Evolutionary conservation across 164 flowering plant genomes (phyloP).

Genomic region (Magnolia kwangsiensis): DNA sequence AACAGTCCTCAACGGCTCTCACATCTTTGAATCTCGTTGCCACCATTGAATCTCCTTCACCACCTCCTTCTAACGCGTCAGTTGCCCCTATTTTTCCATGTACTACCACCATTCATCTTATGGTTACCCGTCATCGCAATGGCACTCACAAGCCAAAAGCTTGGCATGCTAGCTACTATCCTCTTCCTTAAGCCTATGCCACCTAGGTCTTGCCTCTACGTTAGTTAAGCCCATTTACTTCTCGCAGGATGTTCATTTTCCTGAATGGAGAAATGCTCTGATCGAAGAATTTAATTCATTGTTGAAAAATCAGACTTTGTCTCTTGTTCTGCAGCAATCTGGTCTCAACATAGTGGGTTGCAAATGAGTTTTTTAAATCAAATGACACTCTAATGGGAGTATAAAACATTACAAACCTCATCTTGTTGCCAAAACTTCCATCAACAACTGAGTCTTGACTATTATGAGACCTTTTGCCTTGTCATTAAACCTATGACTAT

Average conservation of each 20-base stretch:
- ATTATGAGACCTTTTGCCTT: too few relatives aligned
- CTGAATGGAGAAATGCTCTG: neutral
- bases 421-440: too few relatives aligned
- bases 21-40: too few relatives aligned
- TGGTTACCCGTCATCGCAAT: neutral
- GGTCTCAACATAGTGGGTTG: neutral
- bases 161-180: neutral
- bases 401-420: too few relatives aligned
- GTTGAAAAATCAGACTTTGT: too few relatives aligned
- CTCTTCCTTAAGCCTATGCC: neutral
- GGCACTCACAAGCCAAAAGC: neutral
- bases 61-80: neutral
- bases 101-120: neutral
- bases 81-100: neutral
- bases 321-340: neutral
- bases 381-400: too few relatives aligned
- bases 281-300: neutral
- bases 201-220: neutral
- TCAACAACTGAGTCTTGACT: too few relatives aligned
- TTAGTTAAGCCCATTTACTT: neutral
- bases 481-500: too few relatives aligned
- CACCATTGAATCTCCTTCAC: neutral
- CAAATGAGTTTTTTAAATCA: neutral
- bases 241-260: neutral
- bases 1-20: too few relatives aligned